Evolutionary conservation across 2,329 filamentous ascomycete species (phyloP).

Genomic region (Trichoderma sp.): DNA sequence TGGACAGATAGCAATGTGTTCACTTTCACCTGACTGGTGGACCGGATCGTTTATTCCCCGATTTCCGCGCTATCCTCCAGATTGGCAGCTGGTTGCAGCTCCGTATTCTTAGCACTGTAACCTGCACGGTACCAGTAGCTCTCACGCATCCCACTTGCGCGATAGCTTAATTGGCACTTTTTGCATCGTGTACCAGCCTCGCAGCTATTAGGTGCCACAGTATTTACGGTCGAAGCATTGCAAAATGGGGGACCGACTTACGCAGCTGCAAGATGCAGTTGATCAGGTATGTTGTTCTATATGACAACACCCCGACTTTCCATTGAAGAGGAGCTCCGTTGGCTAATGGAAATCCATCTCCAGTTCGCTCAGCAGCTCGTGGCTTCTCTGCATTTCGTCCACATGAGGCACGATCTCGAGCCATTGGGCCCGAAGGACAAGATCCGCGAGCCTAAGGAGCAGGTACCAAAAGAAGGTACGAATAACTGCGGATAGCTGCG

Average conservation of each 20-base stretch:
- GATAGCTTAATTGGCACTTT: neutral
- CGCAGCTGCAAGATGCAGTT: constrained; percentile 80
- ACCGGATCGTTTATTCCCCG: constrained; percentile 34
- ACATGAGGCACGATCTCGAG: constrained; percentile 65
- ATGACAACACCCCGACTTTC: no score
- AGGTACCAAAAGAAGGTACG: constrained; percentile 50
- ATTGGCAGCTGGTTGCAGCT: neutral
- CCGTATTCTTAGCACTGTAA: neutral
- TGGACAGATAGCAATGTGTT: constrained; percentile 34
- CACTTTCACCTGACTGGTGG: constrained; percentile 30
- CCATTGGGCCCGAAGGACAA: constrained; percentile 56
- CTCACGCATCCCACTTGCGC: neutral
- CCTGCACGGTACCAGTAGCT: neutral
- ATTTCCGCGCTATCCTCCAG: constrained; percentile 14
- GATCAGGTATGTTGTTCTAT: constrained; percentile 60
- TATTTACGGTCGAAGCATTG: no score
- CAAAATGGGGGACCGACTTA: constrained; percentile 71
- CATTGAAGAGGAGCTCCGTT: neutral
- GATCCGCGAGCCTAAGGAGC: constrained; percentile 56
- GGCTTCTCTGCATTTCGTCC: constrained; percentile 63
- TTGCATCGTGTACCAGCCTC: neutral
- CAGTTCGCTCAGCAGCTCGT: constrained; percentile 69
- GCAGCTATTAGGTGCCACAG: neutral
- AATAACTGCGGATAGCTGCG: neutral
- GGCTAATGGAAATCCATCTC: neutral